phyloP scores from a whole-genome alignment of 768 basidiomycete species.

The Leccinum aurantiacum region DNA sequence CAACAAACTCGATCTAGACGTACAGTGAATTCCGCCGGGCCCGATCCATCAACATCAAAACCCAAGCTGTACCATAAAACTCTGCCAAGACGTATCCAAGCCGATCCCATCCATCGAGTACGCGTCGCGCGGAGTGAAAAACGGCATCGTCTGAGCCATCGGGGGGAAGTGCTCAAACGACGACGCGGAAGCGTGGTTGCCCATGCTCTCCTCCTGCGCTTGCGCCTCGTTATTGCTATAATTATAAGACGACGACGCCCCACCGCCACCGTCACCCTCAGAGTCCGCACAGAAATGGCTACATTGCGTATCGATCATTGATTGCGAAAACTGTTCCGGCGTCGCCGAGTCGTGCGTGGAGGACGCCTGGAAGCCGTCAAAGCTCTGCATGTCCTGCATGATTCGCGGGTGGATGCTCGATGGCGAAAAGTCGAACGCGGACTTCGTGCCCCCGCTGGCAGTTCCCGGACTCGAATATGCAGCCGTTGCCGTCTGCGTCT shows the following conservation, averaged over 20 bases:
- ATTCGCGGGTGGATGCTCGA: constrained; percentile 38
- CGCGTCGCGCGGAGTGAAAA: constrained; percentile 2
- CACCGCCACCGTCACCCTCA: constrained; percentile 5
- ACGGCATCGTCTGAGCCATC: neutral
- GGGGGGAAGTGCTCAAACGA: neutral
- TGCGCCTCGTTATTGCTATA: neutral
- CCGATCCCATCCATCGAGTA: constrained; percentile 31
- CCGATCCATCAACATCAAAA: constrained; percentile 31
- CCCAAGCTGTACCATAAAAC: constrained; percentile 68
- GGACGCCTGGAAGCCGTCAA: constrained; percentile 37
- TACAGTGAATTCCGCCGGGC: neutral
- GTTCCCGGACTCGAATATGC: neutral
- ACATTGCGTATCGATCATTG: constrained; percentile 35
- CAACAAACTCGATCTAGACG: neutral
- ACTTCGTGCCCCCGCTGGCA: neutral
- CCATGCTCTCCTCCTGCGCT: neutral
- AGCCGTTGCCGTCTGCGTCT: neutral
- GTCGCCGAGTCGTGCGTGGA: constrained; percentile 30
- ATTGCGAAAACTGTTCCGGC: constrained; percentile 26
- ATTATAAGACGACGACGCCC: neutral
- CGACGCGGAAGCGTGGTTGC: neutral
- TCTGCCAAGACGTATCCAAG: constrained; percentile 64
- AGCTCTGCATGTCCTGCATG: constrained; percentile 50
- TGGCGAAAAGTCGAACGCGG: constrained; percentile 6
- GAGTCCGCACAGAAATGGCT: constrained; percentile 17